Evolutionary conservation across 2,329 filamentous ascomycete species (phyloP).

Genomic region (Sordariomycetes sp.): DNA sequence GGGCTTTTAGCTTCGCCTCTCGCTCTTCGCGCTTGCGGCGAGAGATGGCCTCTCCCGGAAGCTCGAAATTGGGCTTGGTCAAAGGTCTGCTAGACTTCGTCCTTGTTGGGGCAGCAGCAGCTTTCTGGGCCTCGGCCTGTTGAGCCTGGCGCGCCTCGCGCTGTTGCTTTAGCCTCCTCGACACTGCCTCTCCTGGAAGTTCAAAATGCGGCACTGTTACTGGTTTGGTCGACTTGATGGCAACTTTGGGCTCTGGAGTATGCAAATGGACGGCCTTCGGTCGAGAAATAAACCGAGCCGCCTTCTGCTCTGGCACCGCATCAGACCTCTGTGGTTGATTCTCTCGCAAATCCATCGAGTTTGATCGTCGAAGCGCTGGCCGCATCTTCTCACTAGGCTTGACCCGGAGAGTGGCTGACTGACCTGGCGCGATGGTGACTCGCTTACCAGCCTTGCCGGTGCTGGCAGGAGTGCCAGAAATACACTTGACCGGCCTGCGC

Average conservation of each 20-base stretch:
- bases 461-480: background rate
- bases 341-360: slow-evolving; percentile 27
- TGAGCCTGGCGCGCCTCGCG: slow-evolving; percentile 42
- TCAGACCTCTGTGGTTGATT: slow-evolving; percentile 12
- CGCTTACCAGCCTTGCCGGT: slow-evolving; percentile 12
- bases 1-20: slow-evolving; percentile 42
- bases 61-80: slow-evolving; percentile 49
- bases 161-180: slow-evolving; percentile 47
- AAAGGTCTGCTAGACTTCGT: slow-evolving; percentile 41
- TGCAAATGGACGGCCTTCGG: slow-evolving; percentile 10
- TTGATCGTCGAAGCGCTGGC: slow-evolving; percentile 30
- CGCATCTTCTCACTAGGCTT: slow-evolving; percentile 27
- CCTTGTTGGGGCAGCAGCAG: slow-evolving; percentile 29
- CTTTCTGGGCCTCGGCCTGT: slow-evolving; percentile 22
- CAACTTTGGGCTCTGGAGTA: slow-evolving; percentile 25
- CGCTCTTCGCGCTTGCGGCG: slow-evolving; percentile 47
- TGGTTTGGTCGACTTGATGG: slow-evolving; percentile 42
- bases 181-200: slow-evolving; percentile 53
- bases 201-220: slow-evolving; percentile 49
- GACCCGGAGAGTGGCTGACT: slow-evolving; percentile 29
- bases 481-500: too few species aligned
- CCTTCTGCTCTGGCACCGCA: slow-evolving; percentile 6
- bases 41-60: slow-evolving; percentile 53
- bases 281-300: slow-evolving; percentile 8
- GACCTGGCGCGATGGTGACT: slow-evolving; percentile 16